Conservation (phyloP, 2,329 filamentous ascomycete species). For the Blastomyces silverae region DNA sequence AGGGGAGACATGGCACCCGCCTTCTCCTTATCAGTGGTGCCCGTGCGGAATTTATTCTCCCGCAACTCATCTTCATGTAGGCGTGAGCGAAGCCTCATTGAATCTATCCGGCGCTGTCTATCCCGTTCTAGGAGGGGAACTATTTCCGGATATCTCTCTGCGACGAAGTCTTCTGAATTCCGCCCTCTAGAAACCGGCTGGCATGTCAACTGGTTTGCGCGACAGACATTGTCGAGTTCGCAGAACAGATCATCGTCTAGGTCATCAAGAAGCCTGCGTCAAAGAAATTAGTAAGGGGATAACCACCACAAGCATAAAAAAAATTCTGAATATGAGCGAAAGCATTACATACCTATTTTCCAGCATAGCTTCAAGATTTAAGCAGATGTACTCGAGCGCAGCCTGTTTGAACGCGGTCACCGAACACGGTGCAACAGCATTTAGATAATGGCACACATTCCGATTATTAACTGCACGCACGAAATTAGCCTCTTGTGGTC, state of each 20-base stretch:
- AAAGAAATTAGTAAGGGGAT: constrained; percentile 18
- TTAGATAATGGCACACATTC: constrained; percentile 79
- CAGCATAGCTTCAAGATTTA: constrained; percentile 85
- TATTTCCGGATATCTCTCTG: constrained; percentile 44
- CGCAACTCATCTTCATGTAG: constrained; percentile 61
- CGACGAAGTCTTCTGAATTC: constrained; percentile 53
- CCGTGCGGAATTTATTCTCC: constrained; percentile 55
- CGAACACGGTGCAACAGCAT: constrained; percentile 75
- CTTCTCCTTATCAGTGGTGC: constrained; percentile 63
- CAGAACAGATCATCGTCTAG: constrained; percentile 75
- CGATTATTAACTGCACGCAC: constrained; percentile 59
- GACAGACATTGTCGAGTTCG: constrained; percentile 73
- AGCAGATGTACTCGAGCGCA: constrained; percentile 80
- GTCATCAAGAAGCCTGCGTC: constrained; percentile 62
- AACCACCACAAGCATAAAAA: neutral
- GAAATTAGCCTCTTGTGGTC: constrained; percentile 22
- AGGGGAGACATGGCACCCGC: constrained; percentile 41
- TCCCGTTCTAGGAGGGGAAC: constrained; percentile 34
- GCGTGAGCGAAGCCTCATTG: constrained; percentile 62
- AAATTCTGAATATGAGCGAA: neutral
- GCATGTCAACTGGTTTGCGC: constrained; percentile 71
- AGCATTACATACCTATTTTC: constrained; percentile 60
- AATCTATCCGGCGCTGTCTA: constrained; percentile 61
- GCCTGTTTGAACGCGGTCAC: constrained; percentile 81
- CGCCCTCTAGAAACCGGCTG: constrained; percentile 72